Evolutionary conservation across 2,329 filamentous ascomycete species (phyloP), one percentile per base, ranked within the genome.

Genomic region (Aspergillus neoniger): DNA sequence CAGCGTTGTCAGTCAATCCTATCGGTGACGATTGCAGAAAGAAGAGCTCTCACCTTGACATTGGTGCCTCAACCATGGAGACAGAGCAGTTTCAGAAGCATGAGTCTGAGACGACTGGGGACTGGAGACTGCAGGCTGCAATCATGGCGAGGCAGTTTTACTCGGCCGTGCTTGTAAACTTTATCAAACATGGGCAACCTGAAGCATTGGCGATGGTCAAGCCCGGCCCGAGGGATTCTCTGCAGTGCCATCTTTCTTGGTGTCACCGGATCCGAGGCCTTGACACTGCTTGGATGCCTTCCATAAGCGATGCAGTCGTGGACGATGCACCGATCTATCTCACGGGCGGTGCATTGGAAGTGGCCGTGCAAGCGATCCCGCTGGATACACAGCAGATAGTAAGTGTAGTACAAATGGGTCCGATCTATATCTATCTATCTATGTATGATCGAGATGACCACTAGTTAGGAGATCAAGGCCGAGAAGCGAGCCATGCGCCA

Each of bases 41-140:
- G 4, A 10, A 25, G 17, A 15, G 38, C 32, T 38, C 61, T 64
- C 21, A 72, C 68, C 55, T 69, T 68, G 44, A 67, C 58, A 58
- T 72, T 73, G n/a, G 70, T 74, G 4, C 73, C 73, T 67, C 66
- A 70, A 21, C 72, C 72, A 67, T 74, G 73, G 28, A 76, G 69
- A 57, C 73, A 75, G 32, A 74, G 65, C 23, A 76, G 60, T 55
- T 67, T 65, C 57, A 74, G 61, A n/a, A 67, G 66, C 70, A 72
- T 72, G 14, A 32, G 61, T 38, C 21, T 28, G 15, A 23, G n/a
- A 15, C 15, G 23, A 15, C 14, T 17, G 21, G 6, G 41, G 12
- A 23, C 15, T 5, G 19, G 17, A 49, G 15, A 17, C 47, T 17
- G 47, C 23, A 30, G 47, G 15, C 7, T 32, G n/a, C n/a, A 10